Percentiles rank a stretch among this genome's conserved stretches.
Conservation (phyloP, 163 green algal species). For the Scenedesmus sp. region DNA sequence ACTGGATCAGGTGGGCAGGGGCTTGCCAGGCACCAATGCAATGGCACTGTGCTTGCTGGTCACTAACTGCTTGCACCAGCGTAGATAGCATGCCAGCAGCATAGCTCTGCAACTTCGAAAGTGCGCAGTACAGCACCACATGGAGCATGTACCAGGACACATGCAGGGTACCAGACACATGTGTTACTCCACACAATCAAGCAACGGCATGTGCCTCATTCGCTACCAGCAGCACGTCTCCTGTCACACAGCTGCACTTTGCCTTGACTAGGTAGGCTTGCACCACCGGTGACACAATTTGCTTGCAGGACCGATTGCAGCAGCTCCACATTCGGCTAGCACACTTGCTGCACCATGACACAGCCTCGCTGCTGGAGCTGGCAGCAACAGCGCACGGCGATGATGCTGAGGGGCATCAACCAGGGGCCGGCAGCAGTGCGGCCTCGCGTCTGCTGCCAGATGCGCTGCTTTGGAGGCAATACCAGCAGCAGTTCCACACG, state of each 20-base stretch:
- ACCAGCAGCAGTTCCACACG: slow-evolving; percentile 27
- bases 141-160: not conserved
- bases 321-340: slow-evolving; percentile 28
- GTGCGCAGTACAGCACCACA: not conserved
- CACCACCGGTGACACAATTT: not conserved
- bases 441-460: slow-evolving; percentile 31
- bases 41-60: not conserved
- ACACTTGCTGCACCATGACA: slow-evolving; percentile 21
- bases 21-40: not conserved
- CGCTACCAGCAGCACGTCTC: not conserved
- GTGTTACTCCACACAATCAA: not conserved
- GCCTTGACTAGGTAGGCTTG: not conserved
- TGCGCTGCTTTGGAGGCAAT: slow-evolving; percentile 26
- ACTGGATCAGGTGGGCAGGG: slow-evolving; percentile 24
- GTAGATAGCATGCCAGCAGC: too few relatives aligned
- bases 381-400: not conserved
- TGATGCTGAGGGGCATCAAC: not conserved
- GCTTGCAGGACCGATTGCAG: slow-evolving; percentile 16
- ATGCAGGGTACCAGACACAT: not conserved
- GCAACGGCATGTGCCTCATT: not conserved
- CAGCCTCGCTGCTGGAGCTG: slow-evolving; percentile 23
- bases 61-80: not conserved
- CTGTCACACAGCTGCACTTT: not conserved
- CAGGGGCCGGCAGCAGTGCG: not conserved
- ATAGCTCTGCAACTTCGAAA: not conserved